Conservation (phyloP, 2,329 filamentous ascomycete species). For the Stagonosporopsis tanaceti region DNA sequence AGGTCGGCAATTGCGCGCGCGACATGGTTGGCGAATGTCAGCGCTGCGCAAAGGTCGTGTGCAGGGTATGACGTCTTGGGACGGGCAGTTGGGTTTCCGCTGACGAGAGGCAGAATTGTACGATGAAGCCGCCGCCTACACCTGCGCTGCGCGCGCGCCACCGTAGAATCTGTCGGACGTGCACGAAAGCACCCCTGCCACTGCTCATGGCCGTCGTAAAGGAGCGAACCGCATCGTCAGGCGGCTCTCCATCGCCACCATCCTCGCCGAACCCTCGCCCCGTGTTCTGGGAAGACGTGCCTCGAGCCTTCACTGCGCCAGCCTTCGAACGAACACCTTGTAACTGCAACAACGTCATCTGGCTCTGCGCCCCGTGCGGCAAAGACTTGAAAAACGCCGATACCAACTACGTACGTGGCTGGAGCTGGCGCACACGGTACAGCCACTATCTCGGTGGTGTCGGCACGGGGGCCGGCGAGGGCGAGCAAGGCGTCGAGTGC, state of each 20-base stretch:
- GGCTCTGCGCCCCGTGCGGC: conserved; percentile 87
- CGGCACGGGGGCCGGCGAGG: conserved; percentile 87
- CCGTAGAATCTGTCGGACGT: conserved; percentile 80
- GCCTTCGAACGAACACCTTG: conserved; percentile 65
- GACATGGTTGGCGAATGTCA: conserved; percentile 88
- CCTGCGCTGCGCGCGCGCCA: conserved; percentile 75
- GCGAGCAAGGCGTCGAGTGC: conserved; percentile 86
- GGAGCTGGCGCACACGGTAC: conserved; percentile 90
- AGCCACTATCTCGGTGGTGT: conserved; percentile 79
- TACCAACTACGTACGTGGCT: conserved; percentile 71
- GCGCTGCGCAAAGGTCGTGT: conserved; percentile 78
- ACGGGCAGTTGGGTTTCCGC: conserved; percentile 5
- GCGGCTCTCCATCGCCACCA: conserved; percentile 32
- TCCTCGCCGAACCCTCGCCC: conserved; percentile 32
- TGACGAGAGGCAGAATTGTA: conserved; percentile 74
- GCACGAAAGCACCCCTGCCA: conserved; percentile 74
- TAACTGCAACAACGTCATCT: conserved; percentile 70
- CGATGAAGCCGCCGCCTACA: conserved; percentile 78
- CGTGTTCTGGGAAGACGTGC: conserved; percentile 25
- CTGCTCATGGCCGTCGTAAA: conserved; percentile 52
- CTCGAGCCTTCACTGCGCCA: conserved; percentile 52
- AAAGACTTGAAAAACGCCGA: conserved; percentile 70
- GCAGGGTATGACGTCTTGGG: conserved; percentile 68
- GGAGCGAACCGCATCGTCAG: conserved; percentile 28
- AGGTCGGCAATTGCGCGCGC: conserved; percentile 79